Conservation (phyloP, 164 flowering plant species). For the Paratinospora sagittata region DNA sequence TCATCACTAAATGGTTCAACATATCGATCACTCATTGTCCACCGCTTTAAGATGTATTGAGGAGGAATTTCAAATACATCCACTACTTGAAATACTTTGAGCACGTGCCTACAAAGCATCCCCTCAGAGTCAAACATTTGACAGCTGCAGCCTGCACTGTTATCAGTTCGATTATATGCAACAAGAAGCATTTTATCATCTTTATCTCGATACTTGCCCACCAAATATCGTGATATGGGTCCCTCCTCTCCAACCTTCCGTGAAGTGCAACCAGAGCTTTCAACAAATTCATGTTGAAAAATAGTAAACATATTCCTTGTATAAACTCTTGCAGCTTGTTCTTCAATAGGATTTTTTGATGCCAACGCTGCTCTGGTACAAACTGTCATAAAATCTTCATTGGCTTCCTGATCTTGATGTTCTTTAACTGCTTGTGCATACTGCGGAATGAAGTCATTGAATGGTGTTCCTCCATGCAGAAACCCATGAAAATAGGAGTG, state of each 20-base stretch:
- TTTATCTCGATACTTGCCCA: constrained; percentile 17
- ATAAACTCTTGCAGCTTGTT: constrained; percentile 22
- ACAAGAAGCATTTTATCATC: constrained; percentile 14
- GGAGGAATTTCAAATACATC: constrained; percentile 20
- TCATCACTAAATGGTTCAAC: constrained; percentile 11
- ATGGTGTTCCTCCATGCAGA: constrained; percentile 26
- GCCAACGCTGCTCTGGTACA: constrained; percentile 14
- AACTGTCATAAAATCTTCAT: constrained; percentile 19
- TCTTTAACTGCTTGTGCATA: constrained; percentile 22
- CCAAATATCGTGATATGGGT: constrained; percentile 14
- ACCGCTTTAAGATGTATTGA: constrained; percentile 20
- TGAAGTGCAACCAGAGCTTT: constrained; percentile 15
- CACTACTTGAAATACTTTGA: constrained; percentile 22
- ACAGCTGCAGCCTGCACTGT: constrained; percentile 21
- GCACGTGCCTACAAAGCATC: constrained; percentile 21
- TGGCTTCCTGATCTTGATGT: constrained; percentile 14
- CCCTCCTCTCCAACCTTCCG: constrained; percentile 10
- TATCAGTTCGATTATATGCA: constrained; percentile 10
- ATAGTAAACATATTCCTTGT: constrained; percentile 15
- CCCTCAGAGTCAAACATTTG: constrained; percentile 25
- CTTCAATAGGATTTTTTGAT: constrained; percentile 19
- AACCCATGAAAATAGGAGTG: constrained; percentile 32
- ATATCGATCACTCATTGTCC: constrained; percentile 20
- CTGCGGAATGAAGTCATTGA: constrained; percentile 26
- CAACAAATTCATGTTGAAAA: constrained; percentile 17